A percentile compares a stretch with the other conserved stretches of the same genome.
Conservation (phyloP, 23 red algal genomes). For the Gracilaria domingensis region DNA sequence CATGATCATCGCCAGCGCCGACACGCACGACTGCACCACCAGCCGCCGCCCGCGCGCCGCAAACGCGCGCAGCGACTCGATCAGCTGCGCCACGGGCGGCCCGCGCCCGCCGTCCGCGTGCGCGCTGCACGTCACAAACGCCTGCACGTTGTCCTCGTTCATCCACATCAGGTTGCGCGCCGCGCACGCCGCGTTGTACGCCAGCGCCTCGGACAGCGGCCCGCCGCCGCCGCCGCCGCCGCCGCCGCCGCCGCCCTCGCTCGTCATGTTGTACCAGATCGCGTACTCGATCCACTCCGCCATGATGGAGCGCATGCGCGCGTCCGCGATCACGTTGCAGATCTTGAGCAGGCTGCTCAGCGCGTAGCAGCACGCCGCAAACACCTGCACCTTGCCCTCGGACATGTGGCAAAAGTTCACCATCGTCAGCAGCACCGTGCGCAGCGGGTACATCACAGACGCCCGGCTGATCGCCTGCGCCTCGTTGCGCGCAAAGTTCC, state of each 20-base stretch:
- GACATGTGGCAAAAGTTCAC: constrained; percentile 6
- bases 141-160: constrained; percentile 48
- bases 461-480: background rate
- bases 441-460: constrained; percentile 5
- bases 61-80: constrained; percentile 31
- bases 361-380: constrained; percentile 42
- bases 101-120: background rate
- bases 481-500: constrained; percentile 59
- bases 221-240: background rate
- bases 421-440: constrained; percentile 31
- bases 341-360: constrained; percentile 62
- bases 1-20: constrained; percentile 47
- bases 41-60: background rate
- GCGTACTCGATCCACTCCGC: constrained; percentile 56
- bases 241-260: background rate
- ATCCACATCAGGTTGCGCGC: constrained; percentile 72
- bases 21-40: constrained; percentile 45
- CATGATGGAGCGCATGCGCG: background rate
- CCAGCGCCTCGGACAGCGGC: constrained; percentile 32
- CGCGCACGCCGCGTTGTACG: constrained; percentile 44
- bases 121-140: constrained; percentile 22
- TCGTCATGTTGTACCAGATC: constrained; percentile 20
- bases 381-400: constrained; percentile 14
- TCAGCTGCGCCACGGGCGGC: background rate
- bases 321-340: constrained; percentile 48